Evolutionary conservation across 768 basidiomycete genomes (phyloP).

Genomic region (Trametes gibbosa): DNA sequence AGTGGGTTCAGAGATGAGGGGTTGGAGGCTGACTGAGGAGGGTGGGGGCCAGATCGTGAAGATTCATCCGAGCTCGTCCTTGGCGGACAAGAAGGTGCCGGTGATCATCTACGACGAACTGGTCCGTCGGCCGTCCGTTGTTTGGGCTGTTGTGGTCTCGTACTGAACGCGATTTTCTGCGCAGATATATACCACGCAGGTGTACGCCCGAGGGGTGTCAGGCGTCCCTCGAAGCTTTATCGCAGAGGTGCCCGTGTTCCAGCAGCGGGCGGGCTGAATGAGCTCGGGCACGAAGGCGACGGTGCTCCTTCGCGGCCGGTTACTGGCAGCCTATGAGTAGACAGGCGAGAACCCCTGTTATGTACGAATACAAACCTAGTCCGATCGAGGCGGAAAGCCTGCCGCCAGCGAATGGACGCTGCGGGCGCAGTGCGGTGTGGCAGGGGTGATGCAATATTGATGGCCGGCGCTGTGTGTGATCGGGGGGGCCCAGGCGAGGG

Average conservation of each 20-base stretch:
- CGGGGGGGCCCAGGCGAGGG: neutral
- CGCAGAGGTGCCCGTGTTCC: conserved; percentile 25
- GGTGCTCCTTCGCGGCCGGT: no score
- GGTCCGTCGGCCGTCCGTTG: conserved; percentile 43
- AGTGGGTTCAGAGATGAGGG: conserved; percentile 22
- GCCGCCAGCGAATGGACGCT: no score
- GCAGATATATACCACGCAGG: conserved; percentile 75
- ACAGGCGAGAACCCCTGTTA: no score
- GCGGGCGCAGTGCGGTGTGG: no score
- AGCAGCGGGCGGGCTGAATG: conserved; percentile 5
- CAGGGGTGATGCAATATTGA: no score
- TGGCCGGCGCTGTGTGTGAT: no score
- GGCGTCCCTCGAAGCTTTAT: conserved; percentile 63
- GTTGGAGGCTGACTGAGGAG: neutral
- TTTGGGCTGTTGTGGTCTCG: neutral
- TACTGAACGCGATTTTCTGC: neutral
- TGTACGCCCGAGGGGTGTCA: conserved; percentile 93
- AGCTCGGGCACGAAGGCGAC: neutral
- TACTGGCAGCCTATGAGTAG: neutral
- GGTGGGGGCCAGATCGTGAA: conserved; percentile 57
- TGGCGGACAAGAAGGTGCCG: conserved; percentile 78
- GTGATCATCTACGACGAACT: conserved; percentile 94
- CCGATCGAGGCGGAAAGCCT: no score
- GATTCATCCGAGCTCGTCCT: conserved; percentile 84
- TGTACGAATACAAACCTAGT: no score